Base-by-base conservation (phyloP, 2,329 filamentous ascomycete genomes). In the Fusarium sp. region DNA sequence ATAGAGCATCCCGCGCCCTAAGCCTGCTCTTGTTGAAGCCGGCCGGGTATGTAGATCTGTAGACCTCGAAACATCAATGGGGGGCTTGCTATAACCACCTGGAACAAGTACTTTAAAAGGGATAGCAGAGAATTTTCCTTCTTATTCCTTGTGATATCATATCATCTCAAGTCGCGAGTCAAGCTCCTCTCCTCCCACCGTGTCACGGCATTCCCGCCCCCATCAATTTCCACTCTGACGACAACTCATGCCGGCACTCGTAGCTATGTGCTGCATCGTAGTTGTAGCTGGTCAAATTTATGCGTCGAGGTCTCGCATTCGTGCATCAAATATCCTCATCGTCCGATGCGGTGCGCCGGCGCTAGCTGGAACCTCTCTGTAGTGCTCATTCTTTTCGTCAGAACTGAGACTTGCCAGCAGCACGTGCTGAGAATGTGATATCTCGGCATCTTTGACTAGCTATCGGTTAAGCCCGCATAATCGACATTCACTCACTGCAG, bases 191-290 rank as follows among this genome's bases (percentile, higher is more conserved):
- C 43, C 35, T 65, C 61, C 51, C 56, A 43, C 56, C 29, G 56
- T 52, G 61, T 61, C 57, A 49, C 56, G 57, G 57, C 57, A 61
- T 57, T 57, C 47, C 51, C 65, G 47, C 63, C 65, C 23, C 57
- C 57, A 61, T 63, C 63, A 52, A 65, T 65, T 60, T 53, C 66
- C 63, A 62, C 54, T 54, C 49, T 66, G 53, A 52, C 45, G 42
- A 65, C 46, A 55, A 55, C 49, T 65, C 36, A 65, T 65, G 62
- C 62, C 62, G 62, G 62, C 21, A 65, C 46, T 65, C 59, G 43
- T 49, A 55, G 31, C 23, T 46, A 15, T 35, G 21, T 33, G 37
- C 37, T 39, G 37, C 37, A 39, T n/a, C 37, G 21, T 25, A 39
- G 46, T n/a, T 33, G 6, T 21, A 21, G 31, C n/a, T 14, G 13